Evolutionary conservation across 305 asterid genomes (phyloP), one percentile per base, ranked within the genome.

Genomic region (Fraxinus xanthoxyloides): DNA sequence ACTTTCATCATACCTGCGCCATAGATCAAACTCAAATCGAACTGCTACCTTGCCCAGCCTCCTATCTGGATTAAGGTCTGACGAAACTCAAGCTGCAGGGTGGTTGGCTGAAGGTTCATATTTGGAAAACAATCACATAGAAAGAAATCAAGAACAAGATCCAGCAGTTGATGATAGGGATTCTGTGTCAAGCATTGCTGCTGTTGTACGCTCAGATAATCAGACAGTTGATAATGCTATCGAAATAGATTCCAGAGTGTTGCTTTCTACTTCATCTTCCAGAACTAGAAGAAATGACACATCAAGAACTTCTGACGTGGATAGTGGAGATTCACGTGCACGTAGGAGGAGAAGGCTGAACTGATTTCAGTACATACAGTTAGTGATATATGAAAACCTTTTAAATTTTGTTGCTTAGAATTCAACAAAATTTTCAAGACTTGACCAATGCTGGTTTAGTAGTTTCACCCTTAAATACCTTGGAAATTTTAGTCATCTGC

Each of bases 121-220:
- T 75, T 81, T 86, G 48, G 86, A 80, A 7, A 51, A 76, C 51
- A 72, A 79, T 32, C 77, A 80, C 1, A 75, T 82, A 15, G 92
- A 82, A 38, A 84, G 86, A 72, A 79, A 34, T 73, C 89, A 72
- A 77, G 90, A 85, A 73, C 89, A 79, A 56, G 30, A 61, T 59
- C 75, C 79, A 40, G 83, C 83, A 15, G 87, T 79, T 32, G 90
- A 89, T 6, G 82, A 87, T 56, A 83, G 90, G 82, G 90, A 88
- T 82, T 89, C 92, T 5, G 72, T 87, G 23, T 87, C 92, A 21
- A 87, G 91, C 82, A 86, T 89, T 77, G 91, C 92, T 59, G 91
- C 91, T 61, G 87, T 83, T 30, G 86, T 87, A 82, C 89, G 86
- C 40, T 86, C 92, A 0, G 89, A 85, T 77, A 85, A 87, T 81